These are phyloP conservation scores for Didymella lethalis DNA, from an alignment of 2,329 filamentous ascomycete genomes.

Conservation along the genomic window DNA sequence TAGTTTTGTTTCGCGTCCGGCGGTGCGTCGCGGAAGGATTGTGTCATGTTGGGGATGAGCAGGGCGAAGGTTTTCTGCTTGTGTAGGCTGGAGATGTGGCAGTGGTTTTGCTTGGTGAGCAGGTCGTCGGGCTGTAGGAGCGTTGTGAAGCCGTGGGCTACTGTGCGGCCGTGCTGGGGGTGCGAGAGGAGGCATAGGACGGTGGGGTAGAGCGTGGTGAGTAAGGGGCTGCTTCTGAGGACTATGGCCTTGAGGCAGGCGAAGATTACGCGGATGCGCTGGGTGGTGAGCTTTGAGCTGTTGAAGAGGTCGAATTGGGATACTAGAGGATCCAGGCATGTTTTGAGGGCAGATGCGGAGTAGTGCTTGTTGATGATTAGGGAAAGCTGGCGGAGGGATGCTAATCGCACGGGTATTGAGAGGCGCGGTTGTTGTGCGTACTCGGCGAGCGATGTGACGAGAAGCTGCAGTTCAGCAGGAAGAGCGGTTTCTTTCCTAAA, in stretches of 20 bases:
- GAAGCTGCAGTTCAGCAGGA: slow-evolving; percentile 41
- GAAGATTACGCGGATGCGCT: slow-evolving; percentile 64
- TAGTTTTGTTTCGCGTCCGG: slow-evolving; percentile 64
- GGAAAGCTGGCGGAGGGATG: slow-evolving; percentile 54
- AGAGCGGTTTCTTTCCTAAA: slow-evolving; percentile 49
- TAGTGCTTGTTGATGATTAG: slow-evolving; percentile 60
- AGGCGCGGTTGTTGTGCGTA: slow-evolving; percentile 45
- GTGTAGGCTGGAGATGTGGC: slow-evolving; percentile 66
- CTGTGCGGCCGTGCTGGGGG: slow-evolving; percentile 57
- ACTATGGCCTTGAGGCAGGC: slow-evolving; percentile 68
- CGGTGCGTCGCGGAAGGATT: slow-evolving; percentile 58
- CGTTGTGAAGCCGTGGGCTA: slow-evolving; percentile 66
- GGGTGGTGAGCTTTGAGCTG: slow-evolving; percentile 44
- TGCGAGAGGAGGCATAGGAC: slow-evolving; percentile 62
- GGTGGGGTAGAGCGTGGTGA: slow-evolving; percentile 52
- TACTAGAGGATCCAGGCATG: slow-evolving; percentile 52
- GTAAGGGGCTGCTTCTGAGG: slow-evolving; percentile 60
- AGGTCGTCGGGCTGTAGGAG: slow-evolving; percentile 69
- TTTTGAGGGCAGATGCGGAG: slow-evolving; percentile 50
- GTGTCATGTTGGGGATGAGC: slow-evolving; percentile 64
- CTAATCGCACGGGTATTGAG: slow-evolving; percentile 41
- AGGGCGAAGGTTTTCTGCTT: slow-evolving; percentile 71
- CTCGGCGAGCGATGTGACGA: slow-evolving; percentile 50
- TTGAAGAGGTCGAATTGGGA: slow-evolving; percentile 43
- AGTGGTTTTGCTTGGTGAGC: slow-evolving; percentile 67